These are phyloP conservation scores for Dactylellina drechsleri DNA, from an alignment of 2,329 filamentous ascomycete genomes.

Conservation along the genomic window DNA sequence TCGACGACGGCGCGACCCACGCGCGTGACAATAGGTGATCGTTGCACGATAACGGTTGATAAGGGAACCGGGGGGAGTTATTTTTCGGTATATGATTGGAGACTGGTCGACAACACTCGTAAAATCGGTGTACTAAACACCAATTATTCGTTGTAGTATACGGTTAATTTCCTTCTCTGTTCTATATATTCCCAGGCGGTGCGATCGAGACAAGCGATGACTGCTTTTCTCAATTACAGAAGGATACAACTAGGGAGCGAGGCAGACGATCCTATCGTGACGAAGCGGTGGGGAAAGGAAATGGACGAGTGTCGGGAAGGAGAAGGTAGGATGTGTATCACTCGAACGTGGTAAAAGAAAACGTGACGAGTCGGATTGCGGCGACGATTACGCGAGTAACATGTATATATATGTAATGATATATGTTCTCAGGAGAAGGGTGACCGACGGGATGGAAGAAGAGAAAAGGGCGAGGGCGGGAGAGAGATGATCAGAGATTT, in stretches of 20 bases:
- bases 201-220: background rate
- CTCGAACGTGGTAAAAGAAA: slow-evolving; percentile 6
- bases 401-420: too few species aligned
- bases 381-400: slow-evolving; percentile 3
- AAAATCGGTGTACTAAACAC: background rate
- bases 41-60: slow-evolving; percentile 31
- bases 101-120: background rate
- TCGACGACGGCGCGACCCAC: slow-evolving; percentile 86
- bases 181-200: background rate
- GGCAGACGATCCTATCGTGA: background rate
- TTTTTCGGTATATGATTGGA: background rate
- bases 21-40: slow-evolving; percentile 56
- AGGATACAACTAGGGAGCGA: background rate
- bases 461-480: slow-evolving; percentile 56
- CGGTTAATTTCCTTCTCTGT: background rate
- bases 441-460: slow-evolving; percentile 24
- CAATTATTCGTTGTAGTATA: background rate
- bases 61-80: slow-evolving; percentile 8
- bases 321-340: slow-evolving; percentile 5
- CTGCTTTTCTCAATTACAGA: too few species aligned
- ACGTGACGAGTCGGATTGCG: slow-evolving; percentile 48
- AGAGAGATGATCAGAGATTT: slow-evolving; percentile 55
- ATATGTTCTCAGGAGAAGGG: too few species aligned
- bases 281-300: slow-evolving; percentile 12
- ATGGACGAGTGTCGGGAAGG: slow-evolving; percentile 27